A percentile compares a stretch with the other conserved stretches of the same genome.
These are phyloP conservation scores for Acanthamoeba triangularis DNA, from an alignment of 208 protist genomes.

Conservation along the genomic window DNA sequence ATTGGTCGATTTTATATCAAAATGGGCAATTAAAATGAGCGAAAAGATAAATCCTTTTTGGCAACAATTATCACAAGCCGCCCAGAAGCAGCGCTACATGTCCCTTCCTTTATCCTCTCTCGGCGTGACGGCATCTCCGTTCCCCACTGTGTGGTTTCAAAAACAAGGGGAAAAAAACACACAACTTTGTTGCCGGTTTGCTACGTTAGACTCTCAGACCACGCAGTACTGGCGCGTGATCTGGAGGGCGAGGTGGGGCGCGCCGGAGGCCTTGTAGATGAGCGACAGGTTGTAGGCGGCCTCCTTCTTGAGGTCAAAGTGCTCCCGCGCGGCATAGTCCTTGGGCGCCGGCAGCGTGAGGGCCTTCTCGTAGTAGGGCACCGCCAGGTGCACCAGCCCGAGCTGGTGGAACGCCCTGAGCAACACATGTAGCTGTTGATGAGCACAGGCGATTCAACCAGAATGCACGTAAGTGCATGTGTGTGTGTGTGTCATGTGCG, in stretches of 20 bases:
- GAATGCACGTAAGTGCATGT: neutral
- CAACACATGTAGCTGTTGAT: too few species aligned
- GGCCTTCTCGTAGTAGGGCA: constrained; percentile 64
- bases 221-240: constrained; percentile 32
- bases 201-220: too few species aligned
- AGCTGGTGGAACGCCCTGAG: constrained; percentile 52
- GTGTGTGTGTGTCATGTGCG: neutral
- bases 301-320: constrained; percentile 41
- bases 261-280: constrained; percentile 64
- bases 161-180: too few species aligned
- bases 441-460: neutral
- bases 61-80: too few species aligned
- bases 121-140: too few species aligned
- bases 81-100: too few species aligned
- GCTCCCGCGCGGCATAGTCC: neutral
- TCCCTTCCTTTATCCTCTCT: too few species aligned
- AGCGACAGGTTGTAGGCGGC: constrained; percentile 71
- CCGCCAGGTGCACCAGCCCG: constrained; percentile 49
- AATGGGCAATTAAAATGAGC: too few species aligned
- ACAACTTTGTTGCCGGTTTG: too few species aligned
- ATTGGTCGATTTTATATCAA: too few species aligned
- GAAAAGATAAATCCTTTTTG: too few species aligned
- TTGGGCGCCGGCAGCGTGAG: neutral
- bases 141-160: too few species aligned
- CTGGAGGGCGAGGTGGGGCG: constrained; percentile 31